Evolutionary conservation across 1,139 yeast genomes (phyloP).

Genomic region (Candida anutae): DNA sequence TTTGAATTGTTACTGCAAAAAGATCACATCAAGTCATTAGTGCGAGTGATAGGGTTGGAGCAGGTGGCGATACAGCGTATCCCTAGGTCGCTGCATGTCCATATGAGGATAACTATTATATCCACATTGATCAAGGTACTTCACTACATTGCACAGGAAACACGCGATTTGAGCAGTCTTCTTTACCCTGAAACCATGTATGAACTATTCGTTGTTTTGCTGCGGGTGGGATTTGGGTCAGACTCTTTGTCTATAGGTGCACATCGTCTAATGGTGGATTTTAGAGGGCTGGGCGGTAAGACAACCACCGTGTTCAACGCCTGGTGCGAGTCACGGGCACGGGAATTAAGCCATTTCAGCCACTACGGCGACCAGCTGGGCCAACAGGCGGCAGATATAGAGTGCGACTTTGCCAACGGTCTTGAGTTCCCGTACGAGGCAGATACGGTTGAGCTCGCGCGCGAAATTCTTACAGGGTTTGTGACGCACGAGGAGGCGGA

Average conservation of each 20-base stretch:
- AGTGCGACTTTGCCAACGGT: constrained; percentile 45
- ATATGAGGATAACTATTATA: constrained; percentile 36
- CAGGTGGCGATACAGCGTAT: constrained; percentile 40
- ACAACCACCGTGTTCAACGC: constrained; percentile 25
- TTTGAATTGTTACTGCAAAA: constrained; percentile 25
- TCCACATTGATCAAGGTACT: constrained; percentile 26
- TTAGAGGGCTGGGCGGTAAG: constrained; percentile 2
- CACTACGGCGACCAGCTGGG: constrained; percentile 9
- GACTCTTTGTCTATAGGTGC: constrained; percentile 33
- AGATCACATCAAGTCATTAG: constrained; percentile 35
- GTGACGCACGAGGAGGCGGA: constrained; percentile 79
- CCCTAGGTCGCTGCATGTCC: constrained; percentile 40
- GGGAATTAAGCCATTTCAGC: constrained; percentile 29
- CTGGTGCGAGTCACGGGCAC: constrained; percentile 34
- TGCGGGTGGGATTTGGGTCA: constrained; percentile 51
- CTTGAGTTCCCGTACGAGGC: constrained; percentile 56
- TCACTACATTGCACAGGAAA: constrained; percentile 26
- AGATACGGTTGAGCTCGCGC: constrained; percentile 59
- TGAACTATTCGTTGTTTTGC: constrained; percentile 44
- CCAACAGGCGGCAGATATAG: constrained; percentile 21
- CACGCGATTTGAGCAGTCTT: constrained; percentile 21
- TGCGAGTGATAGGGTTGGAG: constrained; percentile 42
- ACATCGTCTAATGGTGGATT: constrained; percentile 19
- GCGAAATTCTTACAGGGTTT: constrained; percentile 62
- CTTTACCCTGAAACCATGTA: constrained; percentile 37